Evolutionary conservation across 352 stramenopile genomes (phyloP).

Genomic region (Globisporangium middletonii): DNA sequence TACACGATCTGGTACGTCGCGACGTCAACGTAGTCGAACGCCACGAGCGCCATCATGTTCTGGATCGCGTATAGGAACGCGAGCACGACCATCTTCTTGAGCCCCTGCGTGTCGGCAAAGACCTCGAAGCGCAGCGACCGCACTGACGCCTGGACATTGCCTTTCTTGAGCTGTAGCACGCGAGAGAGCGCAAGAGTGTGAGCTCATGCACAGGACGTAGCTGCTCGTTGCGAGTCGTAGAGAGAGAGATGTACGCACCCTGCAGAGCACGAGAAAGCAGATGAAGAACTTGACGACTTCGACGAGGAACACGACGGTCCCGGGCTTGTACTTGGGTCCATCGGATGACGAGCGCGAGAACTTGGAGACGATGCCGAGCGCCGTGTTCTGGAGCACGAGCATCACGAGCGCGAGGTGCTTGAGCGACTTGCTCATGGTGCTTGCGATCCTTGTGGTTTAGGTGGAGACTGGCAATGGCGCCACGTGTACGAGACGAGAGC

Average conservation of each 20-base stretch:
- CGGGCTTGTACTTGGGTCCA: slow-evolving; percentile 78
- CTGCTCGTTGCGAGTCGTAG: too few relatives aligned
- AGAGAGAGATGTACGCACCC: slow-evolving; percentile 11
- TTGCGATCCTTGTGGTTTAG: neutral
- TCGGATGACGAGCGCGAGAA: slow-evolving; percentile 56
- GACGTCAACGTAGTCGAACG: slow-evolving; percentile 87
- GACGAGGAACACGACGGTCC: slow-evolving; percentile 75
- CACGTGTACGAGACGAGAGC: neutral
- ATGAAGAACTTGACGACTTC: slow-evolving; percentile 80
- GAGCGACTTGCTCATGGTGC: slow-evolving; percentile 30
- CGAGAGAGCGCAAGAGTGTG: neutral
- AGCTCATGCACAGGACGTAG: neutral
- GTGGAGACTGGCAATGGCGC: neutral
- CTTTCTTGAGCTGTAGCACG: slow-evolving; percentile 33
- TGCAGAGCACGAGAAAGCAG: slow-evolving; percentile 69
- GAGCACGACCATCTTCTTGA: slow-evolving; percentile 84
- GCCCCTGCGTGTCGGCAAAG: slow-evolving; percentile 64
- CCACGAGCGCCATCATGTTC: slow-evolving; percentile 83
- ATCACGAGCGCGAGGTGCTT: slow-evolving; percentile 83
- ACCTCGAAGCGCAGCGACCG: slow-evolving; percentile 68
- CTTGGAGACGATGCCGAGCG: slow-evolving; percentile 84
- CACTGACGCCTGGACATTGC: slow-evolving; percentile 44
- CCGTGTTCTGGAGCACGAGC: slow-evolving; percentile 85
- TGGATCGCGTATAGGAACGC: slow-evolving; percentile 84
- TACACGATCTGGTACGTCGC: slow-evolving; percentile 89